Conservation (phyloP, 441 rosid species). For the Capsella rubella region DNA sequence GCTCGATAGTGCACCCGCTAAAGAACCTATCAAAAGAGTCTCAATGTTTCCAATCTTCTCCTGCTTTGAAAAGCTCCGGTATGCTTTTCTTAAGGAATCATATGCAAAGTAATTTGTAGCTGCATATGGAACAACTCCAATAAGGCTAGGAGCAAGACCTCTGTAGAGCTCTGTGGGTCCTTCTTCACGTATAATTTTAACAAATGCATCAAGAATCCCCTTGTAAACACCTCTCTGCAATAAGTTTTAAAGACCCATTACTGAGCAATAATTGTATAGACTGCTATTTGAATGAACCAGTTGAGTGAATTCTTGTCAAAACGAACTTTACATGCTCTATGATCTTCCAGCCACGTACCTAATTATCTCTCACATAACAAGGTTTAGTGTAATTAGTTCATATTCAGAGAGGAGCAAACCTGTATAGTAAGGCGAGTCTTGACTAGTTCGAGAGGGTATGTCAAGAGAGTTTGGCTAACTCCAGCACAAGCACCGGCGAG, state of each 20-base stretch:
- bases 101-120: conserved; percentile 96
- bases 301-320: background rate
- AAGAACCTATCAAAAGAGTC: conserved; percentile 90
- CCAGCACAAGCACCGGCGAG: conserved; percentile 99
- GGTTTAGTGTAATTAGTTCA: background rate
- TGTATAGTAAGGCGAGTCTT: conserved; percentile 94
- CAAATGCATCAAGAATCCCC: conserved; percentile 77
- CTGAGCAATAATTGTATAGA: background rate
- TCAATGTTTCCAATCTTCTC: conserved; percentile 89
- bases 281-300: background rate
- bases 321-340: conserved; percentile 6
- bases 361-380: background rate
- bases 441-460: conserved; percentile 91
- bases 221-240: conserved; percentile 84
- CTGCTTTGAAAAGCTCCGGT: conserved; percentile 67
- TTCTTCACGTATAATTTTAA: conserved; percentile 78
- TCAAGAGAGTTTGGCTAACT: conserved; percentile 91
- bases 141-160: conserved; percentile 94
- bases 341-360: background rate
- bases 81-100: conserved; percentile 81
- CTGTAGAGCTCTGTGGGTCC: conserved; percentile 88
- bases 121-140: conserved; percentile 96
- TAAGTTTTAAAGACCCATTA: conserved; percentile 26
- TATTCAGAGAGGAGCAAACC: conserved; percentile 48
- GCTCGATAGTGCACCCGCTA: conserved; percentile 95